Evolutionary conservation across 495 filamentous ascomycete species (phyloP).

Genomic region (Hypoxylon fuscum): DNA sequence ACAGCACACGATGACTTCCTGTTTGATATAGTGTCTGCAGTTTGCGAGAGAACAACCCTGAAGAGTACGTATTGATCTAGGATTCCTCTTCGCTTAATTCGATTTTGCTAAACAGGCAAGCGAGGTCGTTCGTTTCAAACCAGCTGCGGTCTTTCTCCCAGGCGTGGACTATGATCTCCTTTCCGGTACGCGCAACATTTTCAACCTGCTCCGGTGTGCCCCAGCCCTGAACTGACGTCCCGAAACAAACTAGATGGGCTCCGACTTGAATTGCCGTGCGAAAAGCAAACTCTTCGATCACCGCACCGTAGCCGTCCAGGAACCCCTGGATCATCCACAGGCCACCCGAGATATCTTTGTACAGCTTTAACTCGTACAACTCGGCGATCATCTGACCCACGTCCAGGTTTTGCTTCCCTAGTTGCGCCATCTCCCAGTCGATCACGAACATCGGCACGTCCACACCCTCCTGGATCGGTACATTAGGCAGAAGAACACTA

Average conservation of each 20-base stretch:
- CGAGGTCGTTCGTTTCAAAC: slow-evolving; percentile 58
- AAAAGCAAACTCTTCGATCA: slow-evolving; percentile 58
- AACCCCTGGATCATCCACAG: slow-evolving; percentile 58
- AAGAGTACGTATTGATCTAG: too few relatives aligned
- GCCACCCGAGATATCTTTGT: slow-evolving; percentile 55
- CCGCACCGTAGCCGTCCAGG: slow-evolving; percentile 52
- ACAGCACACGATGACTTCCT: too few relatives aligned
- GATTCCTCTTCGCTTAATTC: too few relatives aligned
- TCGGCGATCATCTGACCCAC: slow-evolving; percentile 65
- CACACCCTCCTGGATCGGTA: slow-evolving; percentile 31
- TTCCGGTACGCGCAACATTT: slow-evolving; percentile 59
- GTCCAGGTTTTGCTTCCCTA: slow-evolving; percentile 57
- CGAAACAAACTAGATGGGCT: slow-evolving; percentile 61
- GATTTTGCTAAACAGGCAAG: slow-evolving; percentile 54
- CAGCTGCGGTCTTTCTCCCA: slow-evolving; percentile 62
- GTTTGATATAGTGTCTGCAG: too few relatives aligned
- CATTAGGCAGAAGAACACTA: slow-evolving; percentile 38
- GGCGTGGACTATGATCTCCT: slow-evolving; percentile 62
- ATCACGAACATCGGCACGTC: slow-evolving; percentile 55
- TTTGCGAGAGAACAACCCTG: too few relatives aligned
- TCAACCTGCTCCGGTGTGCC: slow-evolving; percentile 60
- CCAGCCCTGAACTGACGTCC: slow-evolving; percentile 62
- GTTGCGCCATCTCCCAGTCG: slow-evolving; percentile 64
- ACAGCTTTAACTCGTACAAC: slow-evolving; percentile 63
- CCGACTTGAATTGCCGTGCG: slow-evolving; percentile 61